phyloP scores from a whole-genome alignment of 202 grass and related monocot species.

The Hordeum pubiflorum region DNA sequence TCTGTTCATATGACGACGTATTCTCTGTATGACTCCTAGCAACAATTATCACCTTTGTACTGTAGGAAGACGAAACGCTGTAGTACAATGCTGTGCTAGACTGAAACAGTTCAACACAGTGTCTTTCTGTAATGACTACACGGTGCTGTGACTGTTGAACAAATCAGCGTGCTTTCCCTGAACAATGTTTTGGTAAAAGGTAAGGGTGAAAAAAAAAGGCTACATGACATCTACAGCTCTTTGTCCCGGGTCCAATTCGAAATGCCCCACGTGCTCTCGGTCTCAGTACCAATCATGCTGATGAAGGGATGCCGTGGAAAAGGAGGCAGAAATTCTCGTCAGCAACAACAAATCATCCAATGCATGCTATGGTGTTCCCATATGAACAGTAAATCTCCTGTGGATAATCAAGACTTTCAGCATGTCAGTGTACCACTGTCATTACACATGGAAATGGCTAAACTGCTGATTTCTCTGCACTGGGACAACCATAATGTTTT shows the following conservation, averaged over 20 bases:
- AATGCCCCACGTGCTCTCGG: not conserved
- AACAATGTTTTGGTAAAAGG: conserved; percentile 23
- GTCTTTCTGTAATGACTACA: not conserved
- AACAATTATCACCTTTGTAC: not conserved
- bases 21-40: not conserved
- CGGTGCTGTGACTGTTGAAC: not conserved
- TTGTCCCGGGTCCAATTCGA: not conserved
- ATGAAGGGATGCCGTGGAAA: not conserved
- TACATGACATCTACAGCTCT: not conserved
- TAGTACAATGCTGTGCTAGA: not conserved
- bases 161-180: conserved; percentile 1
- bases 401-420: not conserved
- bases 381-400: conserved; percentile 3
- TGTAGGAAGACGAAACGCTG: not conserved
- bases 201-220: not conserved
- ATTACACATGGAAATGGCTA: not conserved
- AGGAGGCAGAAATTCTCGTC: conserved; percentile 17
- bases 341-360: conserved; percentile 7
- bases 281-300: not conserved
- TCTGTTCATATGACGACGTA: not conserved
- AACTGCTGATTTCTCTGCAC: not conserved
- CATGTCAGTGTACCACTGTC: not conserved
- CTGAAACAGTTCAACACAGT: not conserved
- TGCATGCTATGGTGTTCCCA: not conserved
- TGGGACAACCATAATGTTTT: not conserved